Conservation (phyloP, 2,329 filamentous ascomycete species). For the Microcyclosporella mali region DNA sequence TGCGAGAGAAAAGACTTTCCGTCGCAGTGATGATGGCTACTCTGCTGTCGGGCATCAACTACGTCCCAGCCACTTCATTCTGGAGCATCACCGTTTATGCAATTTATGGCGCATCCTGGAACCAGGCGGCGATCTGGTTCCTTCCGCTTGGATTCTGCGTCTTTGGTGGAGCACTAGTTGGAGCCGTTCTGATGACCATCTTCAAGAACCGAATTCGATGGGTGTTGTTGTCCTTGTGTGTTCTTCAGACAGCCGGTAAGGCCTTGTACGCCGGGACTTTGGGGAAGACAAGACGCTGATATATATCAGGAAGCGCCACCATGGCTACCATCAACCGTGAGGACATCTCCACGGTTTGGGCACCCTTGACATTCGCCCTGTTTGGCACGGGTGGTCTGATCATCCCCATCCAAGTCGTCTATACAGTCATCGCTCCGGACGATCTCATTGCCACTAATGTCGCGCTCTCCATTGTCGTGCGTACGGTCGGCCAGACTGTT, state of each 20-base stretch:
- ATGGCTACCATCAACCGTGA: slow-evolving; percentile 18
- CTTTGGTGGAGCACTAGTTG: slow-evolving; percentile 52
- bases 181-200: slow-evolving; percentile 52
- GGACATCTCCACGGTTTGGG: slow-evolving; percentile 28
- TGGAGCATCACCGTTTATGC: slow-evolving; percentile 59
- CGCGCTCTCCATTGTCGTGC: slow-evolving; percentile 59
- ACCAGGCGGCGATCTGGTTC: slow-evolving; percentile 50
- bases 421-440: slow-evolving; percentile 62
- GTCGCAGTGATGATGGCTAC: slow-evolving; percentile 12
- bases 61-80: slow-evolving; percentile 43
- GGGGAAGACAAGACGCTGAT: background rate
- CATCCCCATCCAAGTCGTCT: slow-evolving; percentile 59
- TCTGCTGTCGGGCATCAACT: slow-evolving; percentile 28
- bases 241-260: slow-evolving; percentile 57
- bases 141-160: slow-evolving; percentile 60
- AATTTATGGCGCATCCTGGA: slow-evolving; percentile 45
- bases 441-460: slow-evolving; percentile 63
- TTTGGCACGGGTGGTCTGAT: slow-evolving; percentile 61
- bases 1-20: slow-evolving; percentile 25
- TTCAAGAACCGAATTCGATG: slow-evolving; percentile 53
- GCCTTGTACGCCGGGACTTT: background rate
- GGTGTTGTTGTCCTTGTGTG: slow-evolving; percentile 53
- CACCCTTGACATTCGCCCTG: slow-evolving; percentile 52
- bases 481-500: slow-evolving; percentile 59
- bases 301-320: slow-evolving; percentile 16